Conservation (phyloP, 2,329 filamentous ascomycete genomes). For the Chalaropsis ovoidea region DNA sequence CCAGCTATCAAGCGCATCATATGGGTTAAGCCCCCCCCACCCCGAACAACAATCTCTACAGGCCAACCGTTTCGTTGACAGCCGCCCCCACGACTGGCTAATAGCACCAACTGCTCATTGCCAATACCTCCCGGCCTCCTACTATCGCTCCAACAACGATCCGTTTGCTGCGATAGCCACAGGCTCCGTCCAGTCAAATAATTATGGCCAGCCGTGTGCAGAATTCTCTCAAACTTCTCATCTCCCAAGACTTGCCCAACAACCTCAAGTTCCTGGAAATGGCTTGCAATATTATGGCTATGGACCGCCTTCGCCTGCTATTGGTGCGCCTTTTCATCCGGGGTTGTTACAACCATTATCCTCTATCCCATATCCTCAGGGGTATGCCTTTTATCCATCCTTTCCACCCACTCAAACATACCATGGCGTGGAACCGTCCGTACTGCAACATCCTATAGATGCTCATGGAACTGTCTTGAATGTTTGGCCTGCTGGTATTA, state of each 20-base stretch:
- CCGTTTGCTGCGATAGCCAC: neutral
- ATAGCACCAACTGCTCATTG: neutral
- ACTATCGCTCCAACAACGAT: neutral
- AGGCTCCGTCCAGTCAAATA: neutral
- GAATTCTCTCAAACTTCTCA: constrained; percentile 9
- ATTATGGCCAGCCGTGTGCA: neutral
- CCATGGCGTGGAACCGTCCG: neutral
- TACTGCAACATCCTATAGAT: neutral
- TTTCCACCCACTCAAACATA: constrained; percentile 11
- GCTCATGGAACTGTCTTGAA: neutral
- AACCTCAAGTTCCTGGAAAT: neutral
- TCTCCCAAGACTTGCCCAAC: neutral
- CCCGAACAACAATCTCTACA: neutral
- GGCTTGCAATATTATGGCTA: constrained; percentile 20
- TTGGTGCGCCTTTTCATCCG: constrained; percentile 23
- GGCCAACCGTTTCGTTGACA: neutral
- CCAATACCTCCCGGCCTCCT: neutral
- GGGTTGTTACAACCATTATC: constrained; percentile 18
- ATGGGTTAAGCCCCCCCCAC: neutral
- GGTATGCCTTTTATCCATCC: neutral
- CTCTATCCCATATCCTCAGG: constrained; percentile 4
- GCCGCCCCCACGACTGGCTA: neutral
- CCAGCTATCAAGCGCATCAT: neutral
- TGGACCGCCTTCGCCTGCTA: constrained; percentile 24
- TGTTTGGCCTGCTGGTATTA: neutral